These are phyloP conservation scores for Sporisorium iseilematis-ciliati DNA, from an alignment of 1,284 basidiomycete genomes.

Conservation along the genomic window DNA sequence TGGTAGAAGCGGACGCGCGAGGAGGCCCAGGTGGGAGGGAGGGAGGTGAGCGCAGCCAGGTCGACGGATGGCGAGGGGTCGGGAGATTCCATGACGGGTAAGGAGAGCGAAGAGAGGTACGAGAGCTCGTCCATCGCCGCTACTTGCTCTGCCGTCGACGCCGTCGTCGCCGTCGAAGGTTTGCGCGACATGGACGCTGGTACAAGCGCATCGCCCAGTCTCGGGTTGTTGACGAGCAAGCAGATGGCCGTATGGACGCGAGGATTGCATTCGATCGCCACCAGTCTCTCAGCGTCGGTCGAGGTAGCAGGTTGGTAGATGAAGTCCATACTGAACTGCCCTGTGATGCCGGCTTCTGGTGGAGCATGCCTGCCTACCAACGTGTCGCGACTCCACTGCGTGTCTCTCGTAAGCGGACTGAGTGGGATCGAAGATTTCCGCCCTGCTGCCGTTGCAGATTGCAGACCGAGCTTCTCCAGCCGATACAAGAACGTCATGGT, in stretches of 20 bases:
- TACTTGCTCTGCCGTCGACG: background rate
- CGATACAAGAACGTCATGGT: slow-evolving; percentile 68
- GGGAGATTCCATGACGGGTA: slow-evolving; percentile 41
- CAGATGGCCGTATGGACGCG: slow-evolving; percentile 71
- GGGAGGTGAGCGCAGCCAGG: slow-evolving; percentile 8
- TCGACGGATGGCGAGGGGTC: slow-evolving; percentile 8
- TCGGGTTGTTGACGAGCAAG: slow-evolving; percentile 63
- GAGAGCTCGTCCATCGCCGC: slow-evolving; percentile 29
- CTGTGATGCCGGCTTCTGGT: slow-evolving; percentile 61
- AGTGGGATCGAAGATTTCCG: background rate
- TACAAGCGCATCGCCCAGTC: slow-evolving; percentile 35
- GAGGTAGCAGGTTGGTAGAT: slow-evolving; percentile 68
- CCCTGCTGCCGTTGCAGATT: no score
- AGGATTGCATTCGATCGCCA: slow-evolving; percentile 72
- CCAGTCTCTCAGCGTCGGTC: slow-evolving; percentile 64
- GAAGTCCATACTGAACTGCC: slow-evolving; percentile 72
- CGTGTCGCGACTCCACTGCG: slow-evolving; percentile 30
- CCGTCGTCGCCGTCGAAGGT: background rate
- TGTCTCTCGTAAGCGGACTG: background rate
- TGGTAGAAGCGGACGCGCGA: slow-evolving; percentile 30
- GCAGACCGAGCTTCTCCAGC: slow-evolving; percentile 41
- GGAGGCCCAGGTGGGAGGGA: slow-evolving; percentile 40
- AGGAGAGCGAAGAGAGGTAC: slow-evolving; percentile 37
- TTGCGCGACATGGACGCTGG: slow-evolving; percentile 15
- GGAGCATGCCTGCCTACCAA: slow-evolving; percentile 36